Conservation (phyloP, 2,329 filamentous ascomycete species). For the Verticillium longisporum region DNA sequence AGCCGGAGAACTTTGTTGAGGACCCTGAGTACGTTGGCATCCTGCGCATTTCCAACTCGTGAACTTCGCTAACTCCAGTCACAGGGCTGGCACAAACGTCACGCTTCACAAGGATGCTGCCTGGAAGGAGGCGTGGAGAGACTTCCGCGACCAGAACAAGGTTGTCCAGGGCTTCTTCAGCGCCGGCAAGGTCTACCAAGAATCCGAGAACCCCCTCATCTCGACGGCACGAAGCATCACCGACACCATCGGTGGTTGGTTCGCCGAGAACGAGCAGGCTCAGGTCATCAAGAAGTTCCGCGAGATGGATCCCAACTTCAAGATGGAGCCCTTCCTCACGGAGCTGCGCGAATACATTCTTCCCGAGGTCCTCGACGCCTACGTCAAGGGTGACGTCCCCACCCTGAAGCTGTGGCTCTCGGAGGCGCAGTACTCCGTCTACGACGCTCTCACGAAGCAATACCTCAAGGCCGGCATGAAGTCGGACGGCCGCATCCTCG, state of each 20-base stretch:
- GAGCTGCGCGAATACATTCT: slow-evolving; percentile 98
- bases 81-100: slow-evolving; percentile 85
- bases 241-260: slow-evolving; percentile 88
- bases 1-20: slow-evolving; percentile 62
- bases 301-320: slow-evolving; percentile 90
- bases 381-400: slow-evolving; percentile 91
- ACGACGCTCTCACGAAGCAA: slow-evolving; percentile 93
- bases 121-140: slow-evolving; percentile 97
- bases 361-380: slow-evolving; percentile 93
- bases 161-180: slow-evolving; percentile 83
- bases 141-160: slow-evolving; percentile 86
- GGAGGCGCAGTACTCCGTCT: slow-evolving; percentile 92
- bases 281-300: slow-evolving; percentile 98
- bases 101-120: slow-evolving; percentile 94
- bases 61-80: slow-evolving; percentile 14
- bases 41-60: slow-evolving; percentile 14
- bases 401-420: slow-evolving; percentile 93
- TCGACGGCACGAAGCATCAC: slow-evolving; percentile 90
- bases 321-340: slow-evolving; percentile 87
- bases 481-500: slow-evolving; percentile 89
- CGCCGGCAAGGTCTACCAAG: slow-evolving; percentile 82
- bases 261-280: slow-evolving; percentile 96
- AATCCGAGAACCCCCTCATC: slow-evolving; percentile 95
- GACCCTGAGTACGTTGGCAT: slow-evolving; percentile 69
- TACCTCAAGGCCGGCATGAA: slow-evolving; percentile 90